phyloP scores from a whole-genome alignment of 805 yeast genomes.

The Yamadazyma tumulicola region DNA sequence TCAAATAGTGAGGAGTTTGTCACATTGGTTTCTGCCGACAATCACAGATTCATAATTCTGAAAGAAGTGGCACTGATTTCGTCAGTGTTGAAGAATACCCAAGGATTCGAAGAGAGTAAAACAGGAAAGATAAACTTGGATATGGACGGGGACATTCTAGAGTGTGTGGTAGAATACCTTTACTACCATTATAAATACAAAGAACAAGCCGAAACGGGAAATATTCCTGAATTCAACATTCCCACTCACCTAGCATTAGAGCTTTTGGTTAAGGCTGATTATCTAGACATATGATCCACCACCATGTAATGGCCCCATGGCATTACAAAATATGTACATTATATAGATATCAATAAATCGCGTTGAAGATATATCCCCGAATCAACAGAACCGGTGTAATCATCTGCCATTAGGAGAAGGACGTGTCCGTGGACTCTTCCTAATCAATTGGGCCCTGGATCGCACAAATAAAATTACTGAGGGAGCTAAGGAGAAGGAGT shows the following conservation, averaged over 20 bases:
- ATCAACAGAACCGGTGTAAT: too few relatives aligned
- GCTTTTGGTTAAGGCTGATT: slow-evolving; percentile 89
- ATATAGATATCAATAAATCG: too few relatives aligned
- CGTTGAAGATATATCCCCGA: too few relatives aligned
- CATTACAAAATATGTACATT: too few relatives aligned
- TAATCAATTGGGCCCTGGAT: too few relatives aligned
- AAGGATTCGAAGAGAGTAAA: slow-evolving; percentile 56
- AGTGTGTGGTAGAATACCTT: slow-evolving; percentile 80
- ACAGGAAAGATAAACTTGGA: slow-evolving; percentile 56
- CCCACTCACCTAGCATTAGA: slow-evolving; percentile 95
- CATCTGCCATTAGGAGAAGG: too few relatives aligned
- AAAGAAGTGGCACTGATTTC: slow-evolving; percentile 79
- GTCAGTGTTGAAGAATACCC: slow-evolving; percentile 48
- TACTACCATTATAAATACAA: slow-evolving; percentile 71
- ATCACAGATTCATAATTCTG: slow-evolving; percentile 55
- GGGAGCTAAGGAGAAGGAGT: too few relatives aligned
- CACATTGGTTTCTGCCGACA: slow-evolving; percentile 71
- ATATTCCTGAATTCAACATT: slow-evolving; percentile 80
- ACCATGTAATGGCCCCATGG: too few relatives aligned
- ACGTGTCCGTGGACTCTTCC: too few relatives aligned
- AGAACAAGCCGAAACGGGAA: slow-evolving; percentile 46
- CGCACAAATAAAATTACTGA: too few relatives aligned
- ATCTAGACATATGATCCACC: slow-evolving; percentile 66
- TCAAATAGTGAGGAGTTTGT: slow-evolving; percentile 34
- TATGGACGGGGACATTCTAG: slow-evolving; percentile 68